Conservation (phyloP, 2,329 filamentous ascomycete species). For the Aureobasidium subglaciale region DNA sequence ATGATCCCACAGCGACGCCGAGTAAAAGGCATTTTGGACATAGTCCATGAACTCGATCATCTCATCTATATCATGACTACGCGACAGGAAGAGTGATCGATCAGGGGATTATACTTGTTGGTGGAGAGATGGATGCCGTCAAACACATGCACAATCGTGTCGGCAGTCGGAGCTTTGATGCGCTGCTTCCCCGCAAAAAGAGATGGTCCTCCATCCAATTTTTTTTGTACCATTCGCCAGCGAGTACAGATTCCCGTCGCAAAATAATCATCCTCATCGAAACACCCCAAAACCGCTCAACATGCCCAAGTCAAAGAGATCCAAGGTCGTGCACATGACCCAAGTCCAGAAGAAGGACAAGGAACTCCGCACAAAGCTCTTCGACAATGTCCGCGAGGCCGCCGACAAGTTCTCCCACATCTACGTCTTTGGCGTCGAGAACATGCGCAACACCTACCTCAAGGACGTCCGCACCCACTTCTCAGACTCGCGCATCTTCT, state of each 20-base stretch:
- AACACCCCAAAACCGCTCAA: conserved; percentile 24
- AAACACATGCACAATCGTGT: neutral
- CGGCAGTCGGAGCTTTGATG: conserved; percentile 1
- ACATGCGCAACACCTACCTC: conserved; percentile 96
- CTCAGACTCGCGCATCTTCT: conserved; percentile 84
- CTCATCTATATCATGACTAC: conserved; percentile 7
- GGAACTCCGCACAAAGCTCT: conserved; percentile 78
- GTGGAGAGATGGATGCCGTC: neutral
- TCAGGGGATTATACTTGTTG: no score
- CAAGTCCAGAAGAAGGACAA: conserved; percentile 92
- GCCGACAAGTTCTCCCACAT: conserved; percentile 81
- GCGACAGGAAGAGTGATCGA: no score
- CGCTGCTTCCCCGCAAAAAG: neutral
- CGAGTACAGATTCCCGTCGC: neutral
- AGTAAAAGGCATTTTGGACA: conserved; percentile 83
- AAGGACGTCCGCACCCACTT: conserved; percentile 85
- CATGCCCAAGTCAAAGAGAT: conserved; percentile 97
- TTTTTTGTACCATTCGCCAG: neutral
- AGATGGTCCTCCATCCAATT: conserved; percentile 4
- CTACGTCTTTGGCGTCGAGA: conserved; percentile 89
- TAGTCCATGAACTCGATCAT: conserved; percentile 99
- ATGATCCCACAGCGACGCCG: conserved; percentile 78
- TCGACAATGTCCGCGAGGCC: conserved; percentile 78
- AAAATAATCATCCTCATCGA: neutral
- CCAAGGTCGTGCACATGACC: conserved; percentile 81